Base-by-base conservation (phyloP, 2,329 filamentous ascomycete genomes). In the Aspergillus arachidicola region DNA sequence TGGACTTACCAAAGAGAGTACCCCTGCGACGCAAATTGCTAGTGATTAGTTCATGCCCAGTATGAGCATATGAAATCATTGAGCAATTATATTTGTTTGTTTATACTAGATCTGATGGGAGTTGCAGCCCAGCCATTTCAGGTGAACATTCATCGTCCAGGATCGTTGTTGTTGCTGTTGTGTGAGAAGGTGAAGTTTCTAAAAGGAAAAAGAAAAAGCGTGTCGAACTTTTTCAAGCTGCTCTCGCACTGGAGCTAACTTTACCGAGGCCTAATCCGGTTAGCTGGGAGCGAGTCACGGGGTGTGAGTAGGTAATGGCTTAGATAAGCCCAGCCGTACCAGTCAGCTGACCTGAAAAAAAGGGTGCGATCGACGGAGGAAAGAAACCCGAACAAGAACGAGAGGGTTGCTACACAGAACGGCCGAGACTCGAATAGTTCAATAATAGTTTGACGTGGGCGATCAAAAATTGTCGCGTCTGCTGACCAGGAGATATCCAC, bases 171-270 rank as follows among this genome's bases (percentile, higher is more conserved):
- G 62, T 48, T 36, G 60, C 58, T 66, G 58, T 63, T 65, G 64
- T 67, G 67, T 65, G 62, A 58, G 61, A 53, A 66, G 64, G 63
- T 62, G 61, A 68, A 68, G 63, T 60, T 64, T 36, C 64, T 48
- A 65, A 67, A 61, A 57, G 45, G 45, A 58, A 53, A 60, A 68
- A 69, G 71, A 70, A 65, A n/a, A 19, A 21, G 34, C 50, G 59
- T 21, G 41, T 68, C 66, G 67, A 69, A 68, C 59, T 72, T 76
- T 77, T 77, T 76, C 69, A 72, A 75, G 71, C 71, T 73, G 62
- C 51, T 63, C 65, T 61, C 60, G 7, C 46, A 60, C 50, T 70
- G 73, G 71, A 73, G 66, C 62, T 69, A 73, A 62, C 60, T 70
- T 71, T 67, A 66, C 74, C 75, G 72, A 71, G 58, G 46, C 57